phyloP scores from a whole-genome alignment of 2,329 filamentous ascomycete genomes.

The Ophiobolus disseminans region DNA sequence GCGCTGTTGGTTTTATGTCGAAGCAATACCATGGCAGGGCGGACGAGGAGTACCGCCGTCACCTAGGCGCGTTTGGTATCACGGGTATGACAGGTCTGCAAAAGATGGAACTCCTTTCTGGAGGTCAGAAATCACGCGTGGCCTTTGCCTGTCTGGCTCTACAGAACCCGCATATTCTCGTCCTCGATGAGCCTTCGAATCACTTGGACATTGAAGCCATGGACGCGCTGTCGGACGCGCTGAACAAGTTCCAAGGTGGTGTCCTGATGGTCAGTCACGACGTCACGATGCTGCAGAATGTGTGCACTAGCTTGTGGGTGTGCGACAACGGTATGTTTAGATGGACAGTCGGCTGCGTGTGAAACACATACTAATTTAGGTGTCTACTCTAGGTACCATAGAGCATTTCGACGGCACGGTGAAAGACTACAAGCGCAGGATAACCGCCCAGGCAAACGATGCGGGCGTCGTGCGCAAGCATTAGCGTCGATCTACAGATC shows the following conservation, averaged over 20 bases:
- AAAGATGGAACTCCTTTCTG: constrained; percentile 91
- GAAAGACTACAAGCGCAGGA: constrained; percentile 96
- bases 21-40: constrained; percentile 87
- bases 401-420: constrained; percentile 97
- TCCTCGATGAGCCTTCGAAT: constrained; percentile 98
- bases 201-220: constrained; percentile 99
- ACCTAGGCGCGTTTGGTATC: constrained; percentile 83
- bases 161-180: constrained; percentile 93
- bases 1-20: constrained; percentile 95
- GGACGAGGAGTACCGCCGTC: constrained; percentile 95
- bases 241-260: constrained; percentile 88
- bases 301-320: constrained; percentile 94
- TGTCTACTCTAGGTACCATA: no score
- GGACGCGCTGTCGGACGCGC: constrained; percentile 87
- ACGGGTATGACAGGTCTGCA: constrained; percentile 96
- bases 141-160: constrained; percentile 96
- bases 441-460: constrained; percentile 85
- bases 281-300: constrained; percentile 96
- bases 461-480: constrained; percentile 77
- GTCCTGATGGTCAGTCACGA: constrained; percentile 99
- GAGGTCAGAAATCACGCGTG: constrained; percentile 97
- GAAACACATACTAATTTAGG: no score
- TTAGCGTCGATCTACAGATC: constrained; percentile 32
- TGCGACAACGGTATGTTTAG: constrained; percentile 95
- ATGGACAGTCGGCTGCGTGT: no score